A percentile compares a stretch with the other conserved stretches of the same genome.
Conservation (phyloP, 73 alveolate species). For the Paramecium bursaria region DNA sequence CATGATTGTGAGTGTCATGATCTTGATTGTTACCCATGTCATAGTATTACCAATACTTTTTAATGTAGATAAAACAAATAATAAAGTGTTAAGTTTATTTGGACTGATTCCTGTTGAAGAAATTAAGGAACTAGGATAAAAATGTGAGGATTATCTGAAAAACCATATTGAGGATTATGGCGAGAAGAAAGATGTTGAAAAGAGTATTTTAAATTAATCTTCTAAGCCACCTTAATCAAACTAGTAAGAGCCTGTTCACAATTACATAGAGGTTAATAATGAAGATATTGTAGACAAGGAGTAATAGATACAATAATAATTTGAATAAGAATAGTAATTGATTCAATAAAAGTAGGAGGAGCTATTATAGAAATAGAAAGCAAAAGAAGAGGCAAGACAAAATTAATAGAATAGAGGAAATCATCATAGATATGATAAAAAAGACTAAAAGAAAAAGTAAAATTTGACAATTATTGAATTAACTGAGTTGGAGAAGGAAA, state of each 20-base stretch:
- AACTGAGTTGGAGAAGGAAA: conserved; percentile 2
- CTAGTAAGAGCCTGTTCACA: conserved; percentile 1
- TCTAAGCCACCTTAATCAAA: background rate
- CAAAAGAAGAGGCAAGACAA: conserved; percentile 2
- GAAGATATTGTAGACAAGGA: conserved; percentile 14
- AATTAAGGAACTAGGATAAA: conserved; percentile 13
- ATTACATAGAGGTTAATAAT: conserved; percentile 38
- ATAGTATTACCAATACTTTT: conserved; percentile 31
- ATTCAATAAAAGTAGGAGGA: background rate
- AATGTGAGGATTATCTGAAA: conserved; percentile 30
- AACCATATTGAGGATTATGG: conserved; percentile 1
- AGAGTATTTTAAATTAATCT: conserved; percentile 4
- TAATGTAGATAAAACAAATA: conserved; percentile 36
- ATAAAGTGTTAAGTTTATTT: conserved; percentile 52
- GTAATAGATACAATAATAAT: background rate
- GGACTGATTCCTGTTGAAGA: conserved; percentile 2
- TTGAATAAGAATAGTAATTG: background rate
- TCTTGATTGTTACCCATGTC: conserved; percentile 20
- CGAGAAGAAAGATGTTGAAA: conserved; percentile 28
- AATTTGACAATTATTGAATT: conserved; percentile 9
- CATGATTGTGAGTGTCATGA: conserved; percentile 30
- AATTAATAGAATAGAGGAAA: background rate
- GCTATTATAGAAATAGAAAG: conserved; percentile 1
- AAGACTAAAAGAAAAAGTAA: conserved; percentile 22
- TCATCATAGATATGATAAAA: conserved; percentile 12